Base-by-base conservation (phyloP, 2,329 filamentous ascomycete species). In the Coniochaeta pulveracea region DNA sequence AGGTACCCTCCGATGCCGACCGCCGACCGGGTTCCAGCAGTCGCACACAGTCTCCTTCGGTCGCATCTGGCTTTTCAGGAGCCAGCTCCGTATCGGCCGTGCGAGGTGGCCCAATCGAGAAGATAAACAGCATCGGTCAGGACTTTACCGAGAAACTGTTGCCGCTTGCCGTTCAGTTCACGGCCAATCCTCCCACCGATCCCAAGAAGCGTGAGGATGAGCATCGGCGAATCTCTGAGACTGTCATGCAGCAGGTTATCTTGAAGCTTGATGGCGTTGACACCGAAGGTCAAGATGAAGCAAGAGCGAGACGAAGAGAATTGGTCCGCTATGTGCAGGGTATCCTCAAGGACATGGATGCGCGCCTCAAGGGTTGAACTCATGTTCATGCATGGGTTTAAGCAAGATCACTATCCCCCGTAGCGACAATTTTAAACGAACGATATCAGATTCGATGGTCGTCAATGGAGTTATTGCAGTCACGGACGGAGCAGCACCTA, bases 191-290 rank as follows among this genome's bases (percentile, higher is more conserved):
- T 9, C 83, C 84, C 0, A 50, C 56, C 4, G 80, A 85, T 33
- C 48, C 59, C 24, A 76, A 78, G 52, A 85, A 81, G 63, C 63
- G 72, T 32, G 69, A 71, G 10, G 82, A 85, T 21, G 80, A 88
- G 48, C 79, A 89, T 51, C 76, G 80, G 51, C 78, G 72, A 50
- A 54, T 91, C 12, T 77, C 74, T 4, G 84, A 91, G 61, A 83
- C 78, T 4, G 69, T 86, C 24, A 64, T 91, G 63, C 74, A 79
- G 40, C 80, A 86, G 45, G 73, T 86, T 3, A 49, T 89, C 23
- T 57, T 91, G 42, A 89, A 88, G 58, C 55, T 85, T 24, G 84
- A 91, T 50, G 76, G 69, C 15, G 73, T 89, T 3, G 81, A 89
- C 44, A 78, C 77, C 0, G 77, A 80, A 30, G 81, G 80, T 5